Conservation (phyloP, 2,329 filamentous ascomycete genomes). For the Trichoderma gracile region DNA sequence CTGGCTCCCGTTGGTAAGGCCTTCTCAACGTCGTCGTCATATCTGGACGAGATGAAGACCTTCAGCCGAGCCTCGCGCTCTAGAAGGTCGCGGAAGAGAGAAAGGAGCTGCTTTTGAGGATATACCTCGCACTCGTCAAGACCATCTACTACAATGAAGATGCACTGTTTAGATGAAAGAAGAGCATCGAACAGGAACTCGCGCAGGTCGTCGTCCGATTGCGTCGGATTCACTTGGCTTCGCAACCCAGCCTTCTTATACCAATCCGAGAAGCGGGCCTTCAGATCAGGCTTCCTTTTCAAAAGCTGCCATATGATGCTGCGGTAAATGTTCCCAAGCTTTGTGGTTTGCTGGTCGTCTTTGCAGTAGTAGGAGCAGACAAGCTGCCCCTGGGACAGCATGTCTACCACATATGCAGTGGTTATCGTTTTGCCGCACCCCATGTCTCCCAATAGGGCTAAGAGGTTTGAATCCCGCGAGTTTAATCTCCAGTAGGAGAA, state of each 20-base stretch:
- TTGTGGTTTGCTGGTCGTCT: slow-evolving; percentile 19
- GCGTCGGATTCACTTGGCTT: not conserved
- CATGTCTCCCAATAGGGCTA: slow-evolving; percentile 22
- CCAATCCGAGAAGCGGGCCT: not conserved
- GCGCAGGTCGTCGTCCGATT: not conserved
- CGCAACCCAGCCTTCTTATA: not conserved
- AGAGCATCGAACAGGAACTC: not conserved
- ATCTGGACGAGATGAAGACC: slow-evolving; percentile 15
- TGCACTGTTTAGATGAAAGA: not conserved
- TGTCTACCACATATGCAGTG: slow-evolving; percentile 21
- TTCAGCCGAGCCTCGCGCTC: slow-evolving; percentile 6
- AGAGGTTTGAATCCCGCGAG: slow-evolving; percentile 1
- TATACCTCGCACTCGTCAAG: not conserved
- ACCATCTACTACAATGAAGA: not conserved
- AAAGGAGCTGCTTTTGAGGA: not conserved
- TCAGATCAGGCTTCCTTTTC: slow-evolving; percentile 9
- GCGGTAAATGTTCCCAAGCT: slow-evolving; percentile 19
- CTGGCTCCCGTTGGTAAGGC: not conserved
- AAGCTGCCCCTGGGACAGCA: not conserved
- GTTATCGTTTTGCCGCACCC: slow-evolving; percentile 24
- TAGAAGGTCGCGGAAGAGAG: slow-evolving; percentile 2
- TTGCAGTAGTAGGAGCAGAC: slow-evolving; percentile 24
- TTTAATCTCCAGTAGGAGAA: slow-evolving; percentile 15
- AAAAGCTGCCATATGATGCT: slow-evolving; percentile 22
- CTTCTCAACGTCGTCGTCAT: slow-evolving; percentile 3